A percentile compares a stretch with the other conserved stretches of the same genome.
phyloP scores from a whole-genome alignment of 805 yeast species.

The Pichia thaimueangensis region DNA sequence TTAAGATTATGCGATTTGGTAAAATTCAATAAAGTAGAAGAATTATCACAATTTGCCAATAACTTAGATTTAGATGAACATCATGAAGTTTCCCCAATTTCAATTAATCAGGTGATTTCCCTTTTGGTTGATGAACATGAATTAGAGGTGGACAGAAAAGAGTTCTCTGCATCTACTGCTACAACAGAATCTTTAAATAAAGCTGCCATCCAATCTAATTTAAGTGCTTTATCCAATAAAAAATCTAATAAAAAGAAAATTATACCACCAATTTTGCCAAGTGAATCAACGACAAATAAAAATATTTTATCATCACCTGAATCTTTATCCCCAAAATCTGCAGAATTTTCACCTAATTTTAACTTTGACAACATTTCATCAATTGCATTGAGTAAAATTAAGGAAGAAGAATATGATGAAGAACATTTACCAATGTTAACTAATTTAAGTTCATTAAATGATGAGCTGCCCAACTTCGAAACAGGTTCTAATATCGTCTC shows the following conservation, averaged over 20 bases:
- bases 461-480: background rate
- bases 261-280: slow-evolving; percentile 8
- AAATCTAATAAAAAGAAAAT: background rate
- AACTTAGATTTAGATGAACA: slow-evolving; percentile 15
- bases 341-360: slow-evolving; percentile 13
- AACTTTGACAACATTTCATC: background rate
- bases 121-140: slow-evolving; percentile 37
- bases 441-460: slow-evolving; percentile 1
- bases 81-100: slow-evolving; percentile 23
- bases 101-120: slow-evolving; percentile 44
- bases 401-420: slow-evolving; percentile 18
- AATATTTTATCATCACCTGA: slow-evolving; percentile 22
- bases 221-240: background rate
- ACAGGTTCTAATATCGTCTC: slow-evolving; percentile 7
- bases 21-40: slow-evolving; percentile 5
- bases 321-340: slow-evolving; percentile 21
- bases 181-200: slow-evolving; percentile 4
- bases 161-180: slow-evolving; percentile 6
- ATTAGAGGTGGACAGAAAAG: slow-evolving; percentile 6
- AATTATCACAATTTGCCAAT: slow-evolving; percentile 9
- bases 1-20: slow-evolving; percentile 34
- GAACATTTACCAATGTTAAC: background rate
- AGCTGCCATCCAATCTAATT: background rate
- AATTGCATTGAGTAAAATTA: slow-evolving; percentile 15
- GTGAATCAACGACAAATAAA: slow-evolving; percentile 8